A percentile compares a stretch with the other conserved stretches of the same genome.
Conservation (phyloP, 78 protist species). For the Dictyostelium citrinum region DNA sequence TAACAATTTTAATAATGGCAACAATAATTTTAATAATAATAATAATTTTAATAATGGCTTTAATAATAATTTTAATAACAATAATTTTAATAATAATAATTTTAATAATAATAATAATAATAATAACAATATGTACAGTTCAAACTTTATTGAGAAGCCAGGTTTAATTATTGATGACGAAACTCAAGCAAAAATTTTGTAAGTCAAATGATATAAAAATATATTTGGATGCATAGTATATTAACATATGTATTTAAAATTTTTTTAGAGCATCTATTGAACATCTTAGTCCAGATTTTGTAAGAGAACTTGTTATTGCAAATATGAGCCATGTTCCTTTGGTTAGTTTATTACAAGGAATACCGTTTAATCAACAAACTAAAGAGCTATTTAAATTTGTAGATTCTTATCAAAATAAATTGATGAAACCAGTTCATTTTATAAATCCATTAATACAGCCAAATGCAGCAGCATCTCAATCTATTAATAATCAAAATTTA, state of each 20-base stretch:
- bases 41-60: not conserved
- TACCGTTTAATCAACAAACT: conserved; percentile 17
- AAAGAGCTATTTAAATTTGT: conserved; percentile 43
- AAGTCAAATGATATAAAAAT: not conserved
- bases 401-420: conserved; percentile 50
- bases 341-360: not conserved
- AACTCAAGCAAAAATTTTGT: conserved; percentile 1
- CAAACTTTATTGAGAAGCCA: not conserved
- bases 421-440: not conserved
- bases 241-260: not conserved
- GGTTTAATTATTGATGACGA: conserved; percentile 27
- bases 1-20: not conserved
- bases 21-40: not conserved
- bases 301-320: conserved; percentile 30
- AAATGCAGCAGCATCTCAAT: not conserved
- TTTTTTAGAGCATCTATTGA: not conserved
- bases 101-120: not conserved
- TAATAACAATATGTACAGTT: not conserved
- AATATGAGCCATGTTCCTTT: conserved; percentile 38
- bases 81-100: not conserved
- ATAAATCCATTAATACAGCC: not conserved
- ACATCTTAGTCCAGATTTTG: conserved; percentile 14
- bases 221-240: too few species aligned
- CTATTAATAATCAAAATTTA: not conserved
- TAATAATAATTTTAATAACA: not conserved